Percentiles rank a stretch among this genome's conserved stretches.
phyloP scores from a whole-genome alignment of 2,329 filamentous ascomycete genomes.

The Cladosporium sp. region DNA sequence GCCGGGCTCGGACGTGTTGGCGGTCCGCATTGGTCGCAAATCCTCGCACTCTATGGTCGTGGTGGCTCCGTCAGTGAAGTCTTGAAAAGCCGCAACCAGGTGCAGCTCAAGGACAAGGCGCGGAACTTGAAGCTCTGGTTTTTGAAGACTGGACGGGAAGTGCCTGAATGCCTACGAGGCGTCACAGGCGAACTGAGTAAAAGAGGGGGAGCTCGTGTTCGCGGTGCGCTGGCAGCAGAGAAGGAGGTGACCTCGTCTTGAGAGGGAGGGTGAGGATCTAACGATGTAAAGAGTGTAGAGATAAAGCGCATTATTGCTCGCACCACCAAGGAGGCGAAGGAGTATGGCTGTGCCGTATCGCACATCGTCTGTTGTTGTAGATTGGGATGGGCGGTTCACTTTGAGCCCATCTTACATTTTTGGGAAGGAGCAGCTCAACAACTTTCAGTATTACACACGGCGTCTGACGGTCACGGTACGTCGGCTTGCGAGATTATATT shows the following conservation, averaged over 20 bases:
- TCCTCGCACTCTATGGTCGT: slow-evolving; percentile 77
- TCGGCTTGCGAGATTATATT: background rate
- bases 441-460: background rate
- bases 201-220: slow-evolving; percentile 37
- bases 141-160: slow-evolving; percentile 85
- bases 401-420: background rate
- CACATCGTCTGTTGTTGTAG: background rate
- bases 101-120: slow-evolving; percentile 90
- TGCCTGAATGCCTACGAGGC: slow-evolving; percentile 81
- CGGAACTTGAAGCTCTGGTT: slow-evolving; percentile 89
- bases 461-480: slow-evolving; percentile 10
- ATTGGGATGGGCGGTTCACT: background rate
- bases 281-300: background rate
- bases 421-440: background rate
- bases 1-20: slow-evolving; percentile 84
- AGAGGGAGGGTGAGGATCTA: background rate
- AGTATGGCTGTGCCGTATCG: background rate
- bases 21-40: slow-evolving; percentile 91
- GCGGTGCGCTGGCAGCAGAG: slow-evolving; percentile 33
- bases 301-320: no score
- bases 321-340: background rate
- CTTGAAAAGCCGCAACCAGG: slow-evolving; percentile 83
- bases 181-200: slow-evolving; percentile 91
- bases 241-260: slow-evolving; percentile 7
- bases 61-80: slow-evolving; percentile 79